phyloP scores from a whole-genome alignment of 2,329 filamentous ascomycete genomes.

The Colletotrichum spaethianum region DNA sequence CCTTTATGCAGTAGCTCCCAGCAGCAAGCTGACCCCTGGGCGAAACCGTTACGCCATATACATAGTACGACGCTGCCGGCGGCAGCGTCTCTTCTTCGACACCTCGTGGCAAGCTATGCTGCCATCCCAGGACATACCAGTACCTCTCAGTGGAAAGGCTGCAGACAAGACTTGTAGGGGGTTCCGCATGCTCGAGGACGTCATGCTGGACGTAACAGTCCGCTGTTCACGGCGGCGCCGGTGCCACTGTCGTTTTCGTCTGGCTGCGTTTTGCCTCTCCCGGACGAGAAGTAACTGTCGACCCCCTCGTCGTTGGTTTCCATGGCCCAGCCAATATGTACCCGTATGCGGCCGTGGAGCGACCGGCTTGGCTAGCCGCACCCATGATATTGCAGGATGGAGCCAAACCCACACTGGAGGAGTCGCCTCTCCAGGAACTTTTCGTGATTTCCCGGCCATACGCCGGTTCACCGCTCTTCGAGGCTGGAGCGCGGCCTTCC shows the following conservation, averaged over 20 bases:
- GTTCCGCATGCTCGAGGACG: neutral
- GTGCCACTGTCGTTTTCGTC: neutral
- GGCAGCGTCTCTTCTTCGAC: constrained; percentile 30
- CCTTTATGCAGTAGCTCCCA: constrained; percentile 23
- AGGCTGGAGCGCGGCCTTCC: constrained; percentile 7
- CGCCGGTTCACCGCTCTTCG: constrained; percentile 35
- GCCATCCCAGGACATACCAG: neutral
- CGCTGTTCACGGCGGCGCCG: neutral
- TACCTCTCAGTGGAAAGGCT: neutral
- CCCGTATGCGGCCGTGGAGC: neutral
- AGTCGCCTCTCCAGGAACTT: neutral
- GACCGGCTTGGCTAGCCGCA: neutral
- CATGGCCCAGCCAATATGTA: neutral
- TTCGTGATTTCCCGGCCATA: constrained; percentile 19
- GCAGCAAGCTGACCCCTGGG: constrained; percentile 11
- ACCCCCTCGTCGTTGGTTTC: constrained; percentile 24
- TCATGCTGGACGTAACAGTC: constrained; percentile 23
- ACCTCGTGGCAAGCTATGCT: constrained; percentile 24
- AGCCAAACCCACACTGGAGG: neutral
- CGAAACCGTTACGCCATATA: neutral
- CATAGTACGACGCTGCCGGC: constrained; percentile 34
- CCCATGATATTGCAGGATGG: constrained; percentile 11
- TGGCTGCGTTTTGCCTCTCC: neutral
- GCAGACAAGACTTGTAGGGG: neutral
- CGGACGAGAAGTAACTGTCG: neutral